phyloP scores from a whole-genome alignment of 2,329 filamentous ascomycete genomes.

The Pseudogymnoascus sp. region DNA sequence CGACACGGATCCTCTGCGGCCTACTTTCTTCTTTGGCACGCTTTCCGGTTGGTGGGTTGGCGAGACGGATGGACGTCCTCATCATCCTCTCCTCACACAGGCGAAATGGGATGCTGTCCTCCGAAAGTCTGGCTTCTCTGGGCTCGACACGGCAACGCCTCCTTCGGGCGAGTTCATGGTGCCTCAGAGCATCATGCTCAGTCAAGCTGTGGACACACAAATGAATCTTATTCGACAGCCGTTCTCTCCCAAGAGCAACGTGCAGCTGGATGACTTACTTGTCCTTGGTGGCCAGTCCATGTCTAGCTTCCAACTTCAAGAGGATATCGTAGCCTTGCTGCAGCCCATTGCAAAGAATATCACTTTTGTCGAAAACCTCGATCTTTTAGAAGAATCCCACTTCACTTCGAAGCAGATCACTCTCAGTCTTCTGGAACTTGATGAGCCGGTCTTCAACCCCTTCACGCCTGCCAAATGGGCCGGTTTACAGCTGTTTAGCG shows the following conservation, averaged over 20 bases:
- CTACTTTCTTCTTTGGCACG: constrained; percentile 26
- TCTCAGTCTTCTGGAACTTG: constrained; percentile 24
- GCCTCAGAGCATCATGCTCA: constrained; percentile 24
- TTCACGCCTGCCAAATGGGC: background rate
- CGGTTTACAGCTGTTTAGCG: background rate
- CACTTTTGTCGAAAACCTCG: constrained; percentile 14
- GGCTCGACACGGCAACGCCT: constrained; percentile 23
- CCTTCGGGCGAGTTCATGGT: constrained; percentile 2
- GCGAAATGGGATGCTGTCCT: constrained; percentile 23
- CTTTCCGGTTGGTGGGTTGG: constrained; percentile 29
- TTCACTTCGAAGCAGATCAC: constrained; percentile 12
- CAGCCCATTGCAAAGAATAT: constrained; percentile 3
- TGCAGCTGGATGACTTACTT: constrained; percentile 12
- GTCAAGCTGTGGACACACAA: constrained; percentile 30
- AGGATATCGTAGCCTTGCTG: constrained; percentile 3
- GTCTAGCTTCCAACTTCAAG: constrained; percentile 11
- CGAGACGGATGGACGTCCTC: constrained; percentile 22
- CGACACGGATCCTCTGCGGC: constrained; percentile 22
- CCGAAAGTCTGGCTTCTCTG: constrained; percentile 25
- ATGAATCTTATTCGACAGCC: constrained; percentile 26
- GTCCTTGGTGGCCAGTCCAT: constrained; percentile 19
- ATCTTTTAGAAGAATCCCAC: constrained; percentile 13
- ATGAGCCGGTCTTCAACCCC: constrained; percentile 23
- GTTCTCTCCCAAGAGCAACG: constrained; percentile 11
- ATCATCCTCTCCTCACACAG: constrained; percentile 9